Evolutionary conservation across 2,329 filamentous ascomycete genomes (phyloP).

Genomic region (Thielaviopsis populi): DNA sequence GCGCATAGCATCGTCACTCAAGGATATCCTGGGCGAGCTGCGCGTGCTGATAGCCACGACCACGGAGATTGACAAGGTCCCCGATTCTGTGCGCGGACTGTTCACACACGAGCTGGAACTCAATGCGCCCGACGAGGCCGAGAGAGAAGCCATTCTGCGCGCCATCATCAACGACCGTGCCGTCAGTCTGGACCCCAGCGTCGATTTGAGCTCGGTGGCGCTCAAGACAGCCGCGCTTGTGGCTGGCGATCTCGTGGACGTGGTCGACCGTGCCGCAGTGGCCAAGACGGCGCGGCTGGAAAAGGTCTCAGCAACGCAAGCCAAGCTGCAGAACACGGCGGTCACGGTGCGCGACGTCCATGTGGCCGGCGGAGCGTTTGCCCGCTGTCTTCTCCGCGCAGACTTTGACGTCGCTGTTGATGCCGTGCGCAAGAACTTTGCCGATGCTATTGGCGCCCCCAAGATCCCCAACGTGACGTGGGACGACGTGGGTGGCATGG

Average conservation of each 20-base stretch:
- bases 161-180: constrained; percentile 63
- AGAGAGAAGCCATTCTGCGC: constrained; percentile 74
- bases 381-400: constrained; percentile 59
- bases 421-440: constrained; percentile 92
- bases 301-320: constrained; percentile 28
- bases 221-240: constrained; percentile 93
- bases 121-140: constrained; percentile 78
- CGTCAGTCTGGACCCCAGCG: constrained; percentile 63
- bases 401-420: constrained; percentile 93
- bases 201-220: constrained; percentile 72
- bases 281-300: constrained; percentile 65
- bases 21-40: constrained; percentile 64
- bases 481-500: constrained; percentile 87
- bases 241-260: constrained; percentile 84
- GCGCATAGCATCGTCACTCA: constrained; percentile 70
- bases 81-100: constrained; percentile 73
- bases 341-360: constrained; percentile 71
- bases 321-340: constrained; percentile 21
- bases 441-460: constrained; percentile 88
- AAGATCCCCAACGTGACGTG: constrained; percentile 96
- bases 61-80: constrained; percentile 86
- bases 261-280: constrained; percentile 75
- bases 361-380: constrained; percentile 67
- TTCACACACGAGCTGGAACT: constrained; percentile 96
- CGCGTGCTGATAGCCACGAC: constrained; percentile 85